Evolutionary conservation across 2,329 filamentous ascomycete species (phyloP), one percentile per base, ranked within the genome.

Genomic region (Pseudogymnoascus destructans): DNA sequence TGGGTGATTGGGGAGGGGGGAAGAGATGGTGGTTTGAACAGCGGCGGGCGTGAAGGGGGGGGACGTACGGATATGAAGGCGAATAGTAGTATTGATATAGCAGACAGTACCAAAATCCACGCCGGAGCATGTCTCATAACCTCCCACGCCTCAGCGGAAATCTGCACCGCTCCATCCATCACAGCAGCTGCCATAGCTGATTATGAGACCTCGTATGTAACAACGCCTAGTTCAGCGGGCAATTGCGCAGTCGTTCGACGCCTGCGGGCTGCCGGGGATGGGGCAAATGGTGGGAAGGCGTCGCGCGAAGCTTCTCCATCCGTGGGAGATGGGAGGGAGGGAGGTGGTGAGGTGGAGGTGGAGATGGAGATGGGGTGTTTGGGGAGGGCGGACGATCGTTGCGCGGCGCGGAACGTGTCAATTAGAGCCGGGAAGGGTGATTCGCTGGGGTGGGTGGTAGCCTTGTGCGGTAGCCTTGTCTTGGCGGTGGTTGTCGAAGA

Each of bases 231-330:
- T 46, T 46, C 15, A 38, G 15, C 15, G 8, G 8, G 11, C 40
- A 25, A 46, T 46, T 46, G 40, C 40, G 40, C 40, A 13, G 13
- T 46, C 40, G 25, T 25, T 46, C 40, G 10, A 46, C 40, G 21
- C 7, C 40, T 27, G 21, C 21, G 3, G 6, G 3, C 7, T 15
- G 21, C 40, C 40, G 21, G 25, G 21, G n/a, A 13, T 13, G 40
- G 40, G 40, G 40, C 40, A 46, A 46, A 46, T 46, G 40, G 21
- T 25, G 13, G 21, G 21, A 25, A 10, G 13, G 19, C 13, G 21
- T 21, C 21, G 40, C 40, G 40, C 40, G 40, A 46, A 46, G 40
- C 40, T 46, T 46, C 40, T 46, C 40, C 40, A 46, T 46, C n/a
- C 21, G 13, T 46, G 40, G 40, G 36, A n/a, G 21, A 25, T 9